Evolutionary conservation across 306 rosid genomes (phyloP).

Genomic region (Clitoria ternatea): DNA sequence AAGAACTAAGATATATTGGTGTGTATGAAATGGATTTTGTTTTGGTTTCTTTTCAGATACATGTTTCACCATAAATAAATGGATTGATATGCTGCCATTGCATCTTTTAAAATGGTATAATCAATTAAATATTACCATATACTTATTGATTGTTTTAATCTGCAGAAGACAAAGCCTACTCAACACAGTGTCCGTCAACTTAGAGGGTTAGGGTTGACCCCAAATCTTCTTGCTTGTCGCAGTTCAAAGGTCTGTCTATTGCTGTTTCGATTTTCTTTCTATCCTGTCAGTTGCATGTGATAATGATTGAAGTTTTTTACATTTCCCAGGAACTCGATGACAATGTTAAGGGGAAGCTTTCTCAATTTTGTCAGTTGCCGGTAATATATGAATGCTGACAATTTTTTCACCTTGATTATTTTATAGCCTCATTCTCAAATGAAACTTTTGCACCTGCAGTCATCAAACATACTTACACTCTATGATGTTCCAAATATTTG

Average conservation of each 20-base stretch:
- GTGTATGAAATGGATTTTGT: not conserved
- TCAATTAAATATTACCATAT: not conserved
- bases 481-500: conserved; percentile 93
- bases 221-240: conserved; percentile 80
- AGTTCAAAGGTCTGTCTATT: conserved; percentile 59
- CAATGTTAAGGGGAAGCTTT: conserved; percentile 62
- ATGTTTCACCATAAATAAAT: not conserved
- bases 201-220: conserved; percentile 71
- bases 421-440: conserved; percentile 7
- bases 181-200: conserved; percentile 84
- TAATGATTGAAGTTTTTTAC: conserved; percentile 1
- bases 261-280: conserved; percentile 20
- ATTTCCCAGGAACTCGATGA: conserved; percentile 64
- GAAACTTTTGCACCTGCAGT: conserved; percentile 39
- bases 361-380: conserved; percentile 92
- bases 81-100: not conserved
- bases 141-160: conserved; percentile 15
- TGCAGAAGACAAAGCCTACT: conserved; percentile 84
- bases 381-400: conserved; percentile 35
- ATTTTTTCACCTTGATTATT: conserved; percentile 15
- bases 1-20: not conserved
- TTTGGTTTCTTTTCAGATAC: not conserved
- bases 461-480: conserved; percentile 63
- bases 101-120: not conserved
- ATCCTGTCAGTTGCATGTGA: not conserved